phyloP scores from a whole-genome alignment of 2,329 filamentous ascomycete genomes.

The Fusarium newnesense region DNA sequence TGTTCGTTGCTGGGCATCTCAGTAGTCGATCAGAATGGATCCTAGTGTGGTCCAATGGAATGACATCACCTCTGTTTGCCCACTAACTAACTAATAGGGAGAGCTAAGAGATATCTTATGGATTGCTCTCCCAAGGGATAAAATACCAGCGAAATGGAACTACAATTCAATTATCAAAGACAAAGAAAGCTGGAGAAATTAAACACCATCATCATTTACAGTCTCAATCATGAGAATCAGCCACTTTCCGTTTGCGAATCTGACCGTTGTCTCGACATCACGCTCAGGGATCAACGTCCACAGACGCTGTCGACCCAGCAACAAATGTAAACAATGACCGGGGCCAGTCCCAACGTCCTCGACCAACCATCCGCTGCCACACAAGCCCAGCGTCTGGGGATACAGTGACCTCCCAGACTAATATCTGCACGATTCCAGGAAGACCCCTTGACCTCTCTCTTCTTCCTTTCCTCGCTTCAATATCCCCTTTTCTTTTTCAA shows the following conservation, averaged over 20 bases:
- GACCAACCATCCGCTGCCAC: constrained; percentile 48
- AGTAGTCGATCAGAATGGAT: background rate
- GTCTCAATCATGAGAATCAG: background rate
- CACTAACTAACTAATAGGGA: background rate
- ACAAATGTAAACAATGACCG: constrained; percentile 50
- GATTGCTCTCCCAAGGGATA: background rate
- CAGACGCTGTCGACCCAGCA: constrained; percentile 47
- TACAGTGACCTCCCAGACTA: constrained; percentile 10
- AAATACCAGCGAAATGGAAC: constrained; percentile 23
- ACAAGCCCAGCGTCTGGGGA: constrained; percentile 25
- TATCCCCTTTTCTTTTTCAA: constrained; percentile 15
- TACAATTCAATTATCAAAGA: constrained; percentile 1
- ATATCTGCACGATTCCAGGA: constrained; percentile 41
- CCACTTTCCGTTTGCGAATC: constrained; percentile 22
- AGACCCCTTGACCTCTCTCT: constrained; percentile 18
- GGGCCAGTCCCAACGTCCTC: constrained; percentile 34
- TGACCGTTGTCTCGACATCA: constrained; percentile 29
- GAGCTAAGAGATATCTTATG: background rate
- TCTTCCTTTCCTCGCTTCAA: constrained; percentile 17
- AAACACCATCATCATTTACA: background rate
- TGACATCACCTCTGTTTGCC: constrained; percentile 35
- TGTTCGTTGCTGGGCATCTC: constrained; percentile 25
- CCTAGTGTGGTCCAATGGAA: constrained; percentile 8
- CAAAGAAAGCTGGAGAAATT: background rate
- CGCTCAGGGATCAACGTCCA: constrained; percentile 17